Conservation (phyloP, 345 rosid genomes). For the Citrus glauca region DNA sequence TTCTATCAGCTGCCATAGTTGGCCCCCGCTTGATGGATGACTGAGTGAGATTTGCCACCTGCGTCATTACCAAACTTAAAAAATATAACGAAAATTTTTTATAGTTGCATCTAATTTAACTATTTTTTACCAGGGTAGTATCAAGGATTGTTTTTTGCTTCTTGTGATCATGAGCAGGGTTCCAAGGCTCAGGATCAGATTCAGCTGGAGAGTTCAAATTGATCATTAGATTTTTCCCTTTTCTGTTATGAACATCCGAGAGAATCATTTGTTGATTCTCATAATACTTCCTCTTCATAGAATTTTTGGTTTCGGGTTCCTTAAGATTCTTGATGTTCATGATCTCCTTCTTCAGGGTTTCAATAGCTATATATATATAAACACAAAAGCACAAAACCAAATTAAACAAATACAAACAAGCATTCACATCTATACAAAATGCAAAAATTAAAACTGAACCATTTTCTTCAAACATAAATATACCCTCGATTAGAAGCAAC, state of each 20-base stretch:
- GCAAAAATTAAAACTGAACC: background rate
- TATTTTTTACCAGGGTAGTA: background rate
- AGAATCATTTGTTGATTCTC: background rate
- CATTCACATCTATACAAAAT: too few species aligned
- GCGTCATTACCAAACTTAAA: too few species aligned
- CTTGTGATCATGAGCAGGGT: background rate
- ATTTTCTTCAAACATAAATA: background rate
- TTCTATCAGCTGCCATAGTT: background rate
- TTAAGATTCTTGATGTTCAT: slow-evolving; percentile 1
- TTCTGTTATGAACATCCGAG: background rate
- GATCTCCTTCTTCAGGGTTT: slow-evolving; percentile 15
- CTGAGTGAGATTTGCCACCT: background rate
- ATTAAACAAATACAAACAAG: background rate
- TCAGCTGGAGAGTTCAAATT: background rate
- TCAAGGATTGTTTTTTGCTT: background rate
- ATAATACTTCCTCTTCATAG: slow-evolving; percentile 8
- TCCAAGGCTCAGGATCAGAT: background rate
- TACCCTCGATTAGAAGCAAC: slow-evolving; percentile 22
- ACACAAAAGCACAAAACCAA: background rate
- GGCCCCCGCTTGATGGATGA: background rate
- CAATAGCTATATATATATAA: slow-evolving; percentile 12
- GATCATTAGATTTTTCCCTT: background rate
- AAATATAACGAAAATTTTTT: background rate
- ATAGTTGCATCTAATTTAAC: too few species aligned
- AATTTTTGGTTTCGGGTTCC: background rate